phyloP scores from a whole-genome alignment of 176 grass and related monocot genomes.

The Eragrostis nindensis region DNA sequence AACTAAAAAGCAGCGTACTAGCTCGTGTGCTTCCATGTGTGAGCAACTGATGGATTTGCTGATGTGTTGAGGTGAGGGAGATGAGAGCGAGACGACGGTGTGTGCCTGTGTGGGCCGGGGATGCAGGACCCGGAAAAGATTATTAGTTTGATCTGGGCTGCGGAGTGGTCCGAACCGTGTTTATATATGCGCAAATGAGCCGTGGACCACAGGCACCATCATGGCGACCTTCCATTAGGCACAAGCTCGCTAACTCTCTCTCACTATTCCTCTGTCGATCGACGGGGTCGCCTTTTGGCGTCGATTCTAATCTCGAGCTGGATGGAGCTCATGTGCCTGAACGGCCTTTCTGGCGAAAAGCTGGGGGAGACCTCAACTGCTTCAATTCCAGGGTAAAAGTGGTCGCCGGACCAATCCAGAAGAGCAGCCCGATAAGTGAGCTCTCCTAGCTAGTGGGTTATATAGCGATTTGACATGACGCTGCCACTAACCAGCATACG shows the following conservation, averaged over 20 bases:
- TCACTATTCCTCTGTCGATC: too few species aligned
- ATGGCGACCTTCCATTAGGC: slow-evolving; percentile 44
- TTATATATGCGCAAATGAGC: not conserved
- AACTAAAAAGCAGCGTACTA: slow-evolving; percentile 32
- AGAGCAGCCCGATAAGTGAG: too few species aligned
- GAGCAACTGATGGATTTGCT: slow-evolving; percentile 27
- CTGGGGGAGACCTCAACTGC: slow-evolving; percentile 45
- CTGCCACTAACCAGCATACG: slow-evolving; percentile 9
- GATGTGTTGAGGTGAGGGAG: slow-evolving; percentile 1
- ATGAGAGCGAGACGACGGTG: not conserved
- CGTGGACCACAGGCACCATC: slow-evolving; percentile 56
- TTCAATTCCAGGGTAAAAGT: slow-evolving; percentile 65
- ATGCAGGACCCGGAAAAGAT: slow-evolving; percentile 24
- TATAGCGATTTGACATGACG: slow-evolving; percentile 43
- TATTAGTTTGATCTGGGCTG: slow-evolving; percentile 29
- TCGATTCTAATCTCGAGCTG: slow-evolving; percentile 42
- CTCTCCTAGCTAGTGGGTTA: slow-evolving; percentile 20
- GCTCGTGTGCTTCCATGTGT: slow-evolving; percentile 38
- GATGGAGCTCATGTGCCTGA: slow-evolving; percentile 72
- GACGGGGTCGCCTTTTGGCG: slow-evolving; percentile 42
- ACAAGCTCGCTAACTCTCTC: slow-evolving; percentile 30
- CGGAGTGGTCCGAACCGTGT: slow-evolving; percentile 38
- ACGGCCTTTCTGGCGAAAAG: slow-evolving; percentile 62
- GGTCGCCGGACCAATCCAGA: slow-evolving; percentile 24
- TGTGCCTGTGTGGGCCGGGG: slow-evolving; percentile 20